These are phyloP conservation scores for Thalassiosira pacifica DNA, from an alignment of 352 stramenopile genomes.

Conservation along the genomic window DNA sequence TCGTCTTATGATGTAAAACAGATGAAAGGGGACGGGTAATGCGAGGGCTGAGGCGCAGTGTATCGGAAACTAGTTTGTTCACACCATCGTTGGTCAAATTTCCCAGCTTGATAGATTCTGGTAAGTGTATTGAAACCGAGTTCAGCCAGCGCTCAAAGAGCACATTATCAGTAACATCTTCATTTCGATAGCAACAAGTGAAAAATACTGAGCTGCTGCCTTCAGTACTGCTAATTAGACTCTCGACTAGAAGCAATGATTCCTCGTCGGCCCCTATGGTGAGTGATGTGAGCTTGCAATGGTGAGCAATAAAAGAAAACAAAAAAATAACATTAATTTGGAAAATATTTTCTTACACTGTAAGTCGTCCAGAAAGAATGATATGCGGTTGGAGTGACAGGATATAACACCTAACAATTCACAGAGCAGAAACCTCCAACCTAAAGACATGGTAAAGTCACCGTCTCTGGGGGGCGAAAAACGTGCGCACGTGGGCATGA, in stretches of 20 bases:
- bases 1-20: constrained; percentile 41
- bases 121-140: constrained; percentile 15
- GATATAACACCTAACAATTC: constrained; percentile 23
- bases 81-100: constrained; percentile 41
- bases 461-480: too few species aligned
- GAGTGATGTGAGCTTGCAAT: background rate
- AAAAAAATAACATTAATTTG: too few species aligned
- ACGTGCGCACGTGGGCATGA: background rate
- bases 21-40: constrained; percentile 51
- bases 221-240: constrained; percentile 25
- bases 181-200: constrained; percentile 47
- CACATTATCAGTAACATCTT: background rate
- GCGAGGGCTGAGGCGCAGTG: constrained; percentile 41
- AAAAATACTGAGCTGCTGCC: constrained; percentile 33
- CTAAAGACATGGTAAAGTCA: constrained; percentile 21
- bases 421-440: constrained; percentile 28
- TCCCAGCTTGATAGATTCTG: constrained; percentile 44
- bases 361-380: constrained; percentile 50
- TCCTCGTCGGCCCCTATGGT: constrained; percentile 23
- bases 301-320: background rate
- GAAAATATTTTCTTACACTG: constrained; percentile 9
- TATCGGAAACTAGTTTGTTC: constrained; percentile 56
- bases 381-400: constrained; percentile 21
- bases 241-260: constrained; percentile 43
- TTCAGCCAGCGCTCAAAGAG: constrained; percentile 32